phyloP scores from a whole-genome alignment of 345 rosid species.

The Abelmoschus esculentus region DNA sequence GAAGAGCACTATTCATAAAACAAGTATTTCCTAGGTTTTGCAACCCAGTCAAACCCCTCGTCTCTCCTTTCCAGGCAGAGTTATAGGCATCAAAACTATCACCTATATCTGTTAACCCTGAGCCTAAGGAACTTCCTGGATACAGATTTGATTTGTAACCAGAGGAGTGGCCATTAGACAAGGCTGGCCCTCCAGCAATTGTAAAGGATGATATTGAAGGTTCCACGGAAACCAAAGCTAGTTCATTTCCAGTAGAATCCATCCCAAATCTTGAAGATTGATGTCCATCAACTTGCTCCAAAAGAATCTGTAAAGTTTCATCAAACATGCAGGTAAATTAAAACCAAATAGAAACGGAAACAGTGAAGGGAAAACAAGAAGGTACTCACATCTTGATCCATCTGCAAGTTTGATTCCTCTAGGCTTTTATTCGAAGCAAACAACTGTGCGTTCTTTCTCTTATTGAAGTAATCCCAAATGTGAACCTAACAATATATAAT shows the following conservation, averaged over 20 bases:
- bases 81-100: conserved; percentile 33
- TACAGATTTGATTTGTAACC: conserved; percentile 29
- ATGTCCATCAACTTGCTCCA: conserved; percentile 51
- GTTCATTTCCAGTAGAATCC: conserved; percentile 60
- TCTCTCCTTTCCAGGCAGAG: conserved; percentile 45
- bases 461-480: conserved; percentile 71
- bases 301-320: conserved; percentile 52
- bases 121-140: conserved; percentile 35
- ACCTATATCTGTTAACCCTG: conserved; percentile 30
- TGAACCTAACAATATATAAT: conserved; percentile 29
- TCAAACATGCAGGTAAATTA: conserved; percentile 10
- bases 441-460: conserved; percentile 35
- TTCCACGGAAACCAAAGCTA: conserved; percentile 67
- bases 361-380: background rate
- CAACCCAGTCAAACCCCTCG: conserved; percentile 77
- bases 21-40: conserved; percentile 96
- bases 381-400: conserved; percentile 72
- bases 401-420: conserved; percentile 63
- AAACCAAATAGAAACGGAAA: background rate
- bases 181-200: conserved; percentile 75
- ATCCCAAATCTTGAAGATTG: conserved; percentile 36
- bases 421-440: conserved; percentile 34
- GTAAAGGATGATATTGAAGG: conserved; percentile 51
- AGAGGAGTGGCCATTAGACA: conserved; percentile 60
- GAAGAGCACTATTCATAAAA: conserved; percentile 91